Base-by-base conservation (phyloP, 140 eudicot species). In the Bidens hawaiensis region DNA sequence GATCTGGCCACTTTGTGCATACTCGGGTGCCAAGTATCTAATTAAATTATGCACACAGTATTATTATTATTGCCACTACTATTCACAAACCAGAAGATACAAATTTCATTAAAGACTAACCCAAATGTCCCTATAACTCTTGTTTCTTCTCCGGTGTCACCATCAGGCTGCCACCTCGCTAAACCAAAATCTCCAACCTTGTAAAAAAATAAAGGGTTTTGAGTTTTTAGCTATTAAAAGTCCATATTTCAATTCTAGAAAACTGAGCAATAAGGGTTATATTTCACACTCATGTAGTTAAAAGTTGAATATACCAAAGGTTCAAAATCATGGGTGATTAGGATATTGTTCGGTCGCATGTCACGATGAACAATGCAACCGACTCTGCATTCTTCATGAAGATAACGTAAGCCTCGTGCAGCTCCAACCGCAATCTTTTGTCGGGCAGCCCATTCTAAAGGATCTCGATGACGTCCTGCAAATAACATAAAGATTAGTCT, bases 91-190 rank as follows among this genome's bases (percentile, higher is more conserved):
- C 33, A 28, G 0, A 28, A 51, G 17, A 53, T 40, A 50, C 8
- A 36, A 24, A 28, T 28, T 6, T 1, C 33, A 28, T 28, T 0
- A 28, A 28, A 28, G 33, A 28, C 33, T 28, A 28, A 28, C 33
- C 33, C 1, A 28, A 28, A 28, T 28, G 33, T 28, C 6, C 33
- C 33, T 28, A 28, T 28, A 26, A 88, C 99, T 88, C 99, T 77
- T 31, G 99, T 93, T 78, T 93, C 90, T 62, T 85, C 99, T 55
- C 99, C 99, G 0, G 87, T 88, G 65, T 88, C 97, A 75, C 99
- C 99, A 60, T 93, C 97, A 43, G 99, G 99, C 57, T 93, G 99
- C 96, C 99, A 93, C 55, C 99, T 79, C 6, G 99, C 99, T 22
- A 93, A 79, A 23, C 99, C 99, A 58, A 94, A 94, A 78, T 88